A percentile compares a stretch with the other conserved stretches of the same genome.
phyloP scores from a whole-genome alignment of 768 basidiomycete species.

The Lanmaoa pseudosensibilis region DNA sequence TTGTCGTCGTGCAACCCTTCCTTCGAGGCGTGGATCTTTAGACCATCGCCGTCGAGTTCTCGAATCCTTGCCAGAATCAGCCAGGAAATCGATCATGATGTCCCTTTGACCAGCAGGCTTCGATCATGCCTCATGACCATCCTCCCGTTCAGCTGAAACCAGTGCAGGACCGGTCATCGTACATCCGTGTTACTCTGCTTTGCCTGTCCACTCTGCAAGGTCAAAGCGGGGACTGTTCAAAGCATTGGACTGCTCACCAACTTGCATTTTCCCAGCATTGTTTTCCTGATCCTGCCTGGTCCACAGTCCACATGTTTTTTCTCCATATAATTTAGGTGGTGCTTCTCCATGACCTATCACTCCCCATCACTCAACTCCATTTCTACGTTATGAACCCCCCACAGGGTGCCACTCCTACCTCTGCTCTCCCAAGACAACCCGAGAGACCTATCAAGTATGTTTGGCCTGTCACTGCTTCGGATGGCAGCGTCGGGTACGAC shows the following conservation, averaged over 20 bases:
- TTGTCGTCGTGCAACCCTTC: conserved; percentile 18
- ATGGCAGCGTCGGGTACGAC: conserved; percentile 24
- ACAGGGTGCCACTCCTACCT: conserved; percentile 4
- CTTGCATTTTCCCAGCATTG: conserved; percentile 21
- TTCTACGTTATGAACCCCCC: conserved; percentile 11
- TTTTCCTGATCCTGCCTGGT: conserved; percentile 14
- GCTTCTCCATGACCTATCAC: not conserved
- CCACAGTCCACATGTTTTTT: conserved; percentile 22
- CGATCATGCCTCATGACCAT: conserved; percentile 16
- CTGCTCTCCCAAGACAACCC: conserved; percentile 15
- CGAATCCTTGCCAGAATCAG: not conserved
- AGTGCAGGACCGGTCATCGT: conserved; percentile 5
- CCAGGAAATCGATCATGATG: not conserved
- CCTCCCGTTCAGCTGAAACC: conserved; percentile 12
- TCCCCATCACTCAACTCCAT: conserved; percentile 6
- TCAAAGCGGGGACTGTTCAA: conserved; percentile 16
- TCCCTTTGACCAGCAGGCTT: conserved; percentile 5
- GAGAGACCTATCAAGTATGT: conserved; percentile 16
- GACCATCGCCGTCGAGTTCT: not conserved
- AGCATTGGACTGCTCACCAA: not conserved
- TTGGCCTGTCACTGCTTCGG: not conserved
- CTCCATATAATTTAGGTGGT: conserved; percentile 16
- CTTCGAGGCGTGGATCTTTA: not conserved
- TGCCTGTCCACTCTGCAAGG: not conserved
- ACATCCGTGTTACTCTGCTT: not conserved